phyloP scores from a whole-genome alignment of 306 rosid species.

The Mucuna pruriens region DNA sequence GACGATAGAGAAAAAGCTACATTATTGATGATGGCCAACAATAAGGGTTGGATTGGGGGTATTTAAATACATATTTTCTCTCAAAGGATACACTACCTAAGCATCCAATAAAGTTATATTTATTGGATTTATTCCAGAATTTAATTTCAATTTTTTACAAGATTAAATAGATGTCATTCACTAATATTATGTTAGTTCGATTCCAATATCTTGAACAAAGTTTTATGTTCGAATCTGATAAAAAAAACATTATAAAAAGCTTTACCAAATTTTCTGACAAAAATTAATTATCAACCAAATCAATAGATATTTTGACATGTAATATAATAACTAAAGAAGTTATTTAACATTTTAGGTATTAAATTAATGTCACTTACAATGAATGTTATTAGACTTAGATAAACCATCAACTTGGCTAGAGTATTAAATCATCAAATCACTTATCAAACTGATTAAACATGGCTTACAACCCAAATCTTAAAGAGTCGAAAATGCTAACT shows the following conservation, averaged over 20 bases:
- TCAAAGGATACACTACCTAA: neutral
- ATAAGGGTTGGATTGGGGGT: neutral
- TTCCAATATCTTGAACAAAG: too few relatives aligned
- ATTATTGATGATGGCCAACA: neutral
- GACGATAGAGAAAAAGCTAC: neutral
- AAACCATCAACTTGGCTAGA: neutral
- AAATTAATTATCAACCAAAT: too few relatives aligned
- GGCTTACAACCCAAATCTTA: too few relatives aligned
- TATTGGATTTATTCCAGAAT: neutral
- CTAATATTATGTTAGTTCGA: too few relatives aligned
- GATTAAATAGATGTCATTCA: neutral
- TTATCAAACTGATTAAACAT: too few relatives aligned
- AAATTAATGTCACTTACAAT: neutral
- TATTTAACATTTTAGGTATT: neutral
- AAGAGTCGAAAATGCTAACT: too few relatives aligned
- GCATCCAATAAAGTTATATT: neutral
- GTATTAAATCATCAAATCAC: too few relatives aligned
- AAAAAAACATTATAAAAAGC: too few relatives aligned
- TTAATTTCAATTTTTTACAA: neutral
- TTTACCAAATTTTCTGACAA: too few relatives aligned
- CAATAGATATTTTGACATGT: too few relatives aligned
- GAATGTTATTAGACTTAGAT: neutral
- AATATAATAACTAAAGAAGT: too few relatives aligned
- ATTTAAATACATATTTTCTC: neutral
- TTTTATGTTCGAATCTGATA: too few relatives aligned